phyloP scores from a whole-genome alignment of 73 alveolate genomes.

The Tetrahymena thermophila region DNA sequence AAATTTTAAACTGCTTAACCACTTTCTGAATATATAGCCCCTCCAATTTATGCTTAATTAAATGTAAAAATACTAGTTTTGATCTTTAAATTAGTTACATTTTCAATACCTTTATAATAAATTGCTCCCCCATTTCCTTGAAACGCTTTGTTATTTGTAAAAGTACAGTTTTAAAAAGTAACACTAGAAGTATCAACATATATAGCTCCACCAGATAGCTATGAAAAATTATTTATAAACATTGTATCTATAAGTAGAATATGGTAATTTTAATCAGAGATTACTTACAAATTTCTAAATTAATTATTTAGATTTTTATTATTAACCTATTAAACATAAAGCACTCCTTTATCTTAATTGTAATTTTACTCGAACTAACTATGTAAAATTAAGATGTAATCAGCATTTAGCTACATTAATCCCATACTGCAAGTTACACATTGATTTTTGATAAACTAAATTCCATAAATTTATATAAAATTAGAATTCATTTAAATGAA shows the following conservation, averaged over 20 bases:
- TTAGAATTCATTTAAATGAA: neutral
- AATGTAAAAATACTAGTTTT: neutral
- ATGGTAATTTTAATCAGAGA: neutral
- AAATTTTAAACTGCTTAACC: neutral
- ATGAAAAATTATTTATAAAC: neutral
- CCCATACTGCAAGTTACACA: neutral
- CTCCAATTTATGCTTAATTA: neutral
- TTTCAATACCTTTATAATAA: neutral
- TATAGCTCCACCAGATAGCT: neutral
- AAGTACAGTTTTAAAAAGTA: neutral
- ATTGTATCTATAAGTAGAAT: neutral
- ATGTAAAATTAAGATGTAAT: no score
- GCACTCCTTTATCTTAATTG: neutral
- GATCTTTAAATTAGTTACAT: neutral
- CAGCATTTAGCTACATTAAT: neutral
- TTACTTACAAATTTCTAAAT: neutral
- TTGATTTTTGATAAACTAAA: no score
- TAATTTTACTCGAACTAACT: neutral
- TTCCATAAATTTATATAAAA: neutral
- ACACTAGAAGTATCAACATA: neutral
- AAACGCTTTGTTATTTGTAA: neutral
- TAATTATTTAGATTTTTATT: neutral
- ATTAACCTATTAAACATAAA: no score
- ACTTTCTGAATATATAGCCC: neutral
- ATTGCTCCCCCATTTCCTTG: neutral